Base-by-base conservation (phyloP, 768 basidiomycete species). In the Mrakia blollopis region DNA sequence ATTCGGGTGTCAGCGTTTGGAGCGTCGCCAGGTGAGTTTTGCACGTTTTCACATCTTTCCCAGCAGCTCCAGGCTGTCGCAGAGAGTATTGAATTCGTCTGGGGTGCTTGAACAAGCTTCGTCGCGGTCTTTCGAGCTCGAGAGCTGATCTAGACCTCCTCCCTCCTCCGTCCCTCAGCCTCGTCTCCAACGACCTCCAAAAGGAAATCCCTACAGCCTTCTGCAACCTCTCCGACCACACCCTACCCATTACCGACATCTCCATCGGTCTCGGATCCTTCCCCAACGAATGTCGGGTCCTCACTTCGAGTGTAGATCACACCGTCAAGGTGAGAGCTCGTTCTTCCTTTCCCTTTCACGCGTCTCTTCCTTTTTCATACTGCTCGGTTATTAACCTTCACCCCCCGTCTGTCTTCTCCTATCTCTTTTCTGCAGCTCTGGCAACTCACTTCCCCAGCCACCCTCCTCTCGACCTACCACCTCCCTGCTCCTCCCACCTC, bases 1-100 rank as follows among this genome's bases (percentile, higher is more conserved):
- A 99, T 82, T 92, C 95, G 62, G 89, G 89, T 50, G 88, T 94
- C 74, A 89, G 88, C 83, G 90, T 98, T 78, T 98, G 94, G 94
- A 90, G 90, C 78, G 86, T 94, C 79, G 88, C 92, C 73, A 91
- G 90, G 94, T 94, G 62, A 68, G 78, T 57, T 62, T 65, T 3
- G 44, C 16, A 39, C 11, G 0, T 14, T 10, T 28, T n/a, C 57
- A 0, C 57, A 57, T 9, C 57, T 57, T 28, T 3, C 25, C 47
- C 14, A 50, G 13, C n/a, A 50, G 1, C 47, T 44, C n/a, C n/a
- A n/a, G 44, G 44, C 44, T 44, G 14, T 11, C 44, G 10, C 10
- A 14, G 44, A 44, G 44, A 11, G 11, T 44, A 13, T 13, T 2
- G 5, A 14, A 50, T 18, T 21, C 18, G 21, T 1, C 21, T 14